Conservation (phyloP, 2,329 filamentous ascomycete species). For the Biscogniauxia sp. region DNA sequence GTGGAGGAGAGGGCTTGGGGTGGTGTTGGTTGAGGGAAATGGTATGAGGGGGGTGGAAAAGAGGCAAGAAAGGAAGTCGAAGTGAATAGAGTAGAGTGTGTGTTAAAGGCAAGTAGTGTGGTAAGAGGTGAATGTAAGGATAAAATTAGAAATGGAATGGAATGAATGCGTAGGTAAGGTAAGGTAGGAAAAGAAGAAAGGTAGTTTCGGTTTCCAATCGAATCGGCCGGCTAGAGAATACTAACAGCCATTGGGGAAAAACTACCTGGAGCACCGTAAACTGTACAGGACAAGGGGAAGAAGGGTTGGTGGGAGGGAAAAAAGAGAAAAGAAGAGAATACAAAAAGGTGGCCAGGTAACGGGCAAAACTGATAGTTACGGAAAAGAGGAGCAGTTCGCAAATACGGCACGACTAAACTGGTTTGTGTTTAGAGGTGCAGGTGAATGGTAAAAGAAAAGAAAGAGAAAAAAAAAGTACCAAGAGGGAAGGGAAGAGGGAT, state of each 20-base stretch:
- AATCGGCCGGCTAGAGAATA: slow-evolving; percentile 25
- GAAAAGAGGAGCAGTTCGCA: slow-evolving; percentile 21
- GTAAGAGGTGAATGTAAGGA: slow-evolving; percentile 14
- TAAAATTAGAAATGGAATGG: slow-evolving; percentile 22
- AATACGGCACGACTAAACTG: slow-evolving; percentile 21
- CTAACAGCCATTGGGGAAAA: slow-evolving; percentile 24
- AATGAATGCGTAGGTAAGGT: not conserved
- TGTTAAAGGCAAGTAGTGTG: slow-evolving; percentile 8
- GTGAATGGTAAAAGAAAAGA: slow-evolving; percentile 18
- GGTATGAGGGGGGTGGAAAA: slow-evolving; percentile 6
- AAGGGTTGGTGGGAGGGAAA: slow-evolving; percentile 6
- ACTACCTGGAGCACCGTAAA: slow-evolving; percentile 19
- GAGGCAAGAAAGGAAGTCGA: slow-evolving; percentile 6
- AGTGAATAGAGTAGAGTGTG: slow-evolving; percentile 21
- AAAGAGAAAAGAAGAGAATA: slow-evolving; percentile 8
- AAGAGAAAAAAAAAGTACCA: slow-evolving; percentile 13
- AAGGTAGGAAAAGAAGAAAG: slow-evolving; percentile 9
- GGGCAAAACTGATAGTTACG: not conserved
- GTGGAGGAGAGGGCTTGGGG: not conserved
- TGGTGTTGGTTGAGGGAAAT: not conserved
- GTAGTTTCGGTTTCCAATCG: slow-evolving; percentile 15
- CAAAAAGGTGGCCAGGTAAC: too few relatives aligned
- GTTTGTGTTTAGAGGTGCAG: slow-evolving; percentile 14
- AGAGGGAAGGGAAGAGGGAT: slow-evolving; percentile 11
- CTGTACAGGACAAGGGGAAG: slow-evolving; percentile 18